Percentiles rank a stretch among this genome's conserved stretches.
Evolutionary conservation across 805 yeast genomes (phyloP).

Genomic region (Teunomyces stri): DNA sequence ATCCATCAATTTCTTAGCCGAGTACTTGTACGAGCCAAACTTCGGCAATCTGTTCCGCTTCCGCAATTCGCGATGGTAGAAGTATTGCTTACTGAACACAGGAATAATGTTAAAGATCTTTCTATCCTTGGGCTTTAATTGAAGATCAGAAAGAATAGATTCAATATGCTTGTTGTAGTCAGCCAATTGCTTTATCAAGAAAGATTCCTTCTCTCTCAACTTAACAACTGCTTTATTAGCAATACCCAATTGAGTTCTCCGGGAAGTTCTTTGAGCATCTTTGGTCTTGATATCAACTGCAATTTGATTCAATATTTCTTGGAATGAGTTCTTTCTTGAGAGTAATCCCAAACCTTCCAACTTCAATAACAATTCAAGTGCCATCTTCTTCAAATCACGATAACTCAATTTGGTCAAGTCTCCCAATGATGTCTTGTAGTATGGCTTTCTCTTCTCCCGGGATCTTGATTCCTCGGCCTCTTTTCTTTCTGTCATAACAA

Average conservation of each 20-base stretch:
- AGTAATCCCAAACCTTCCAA: constrained; percentile 67
- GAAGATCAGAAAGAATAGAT: constrained; percentile 40
- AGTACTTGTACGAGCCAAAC: constrained; percentile 76
- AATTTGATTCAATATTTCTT: constrained; percentile 75
- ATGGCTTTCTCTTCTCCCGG: constrained; percentile 42
- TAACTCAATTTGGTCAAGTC: constrained; percentile 52
- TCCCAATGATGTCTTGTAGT: constrained; percentile 47
- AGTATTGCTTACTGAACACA: constrained; percentile 70
- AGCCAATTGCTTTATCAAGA: constrained; percentile 41
- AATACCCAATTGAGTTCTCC: constrained; percentile 41
- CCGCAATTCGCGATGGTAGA: constrained; percentile 68
- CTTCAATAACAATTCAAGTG: constrained; percentile 72
- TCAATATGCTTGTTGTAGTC: constrained; percentile 52
- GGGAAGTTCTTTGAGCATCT: constrained; percentile 40
- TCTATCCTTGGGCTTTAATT: constrained; percentile 44
- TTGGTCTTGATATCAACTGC: constrained; percentile 70
- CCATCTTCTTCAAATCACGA: constrained; percentile 72
- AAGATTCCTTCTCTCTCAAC: constrained; percentile 44
- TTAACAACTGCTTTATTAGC: constrained; percentile 44
- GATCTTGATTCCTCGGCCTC: constrained; percentile 31
- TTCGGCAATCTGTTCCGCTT: constrained; percentile 64
- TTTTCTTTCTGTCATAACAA: constrained; percentile 47
- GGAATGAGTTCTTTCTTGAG: constrained; percentile 68
- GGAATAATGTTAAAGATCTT: constrained; percentile 48
- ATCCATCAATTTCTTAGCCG: constrained; percentile 72